Conservation (phyloP, 345 rosid genomes). For the Eucalyptus curtisii region DNA sequence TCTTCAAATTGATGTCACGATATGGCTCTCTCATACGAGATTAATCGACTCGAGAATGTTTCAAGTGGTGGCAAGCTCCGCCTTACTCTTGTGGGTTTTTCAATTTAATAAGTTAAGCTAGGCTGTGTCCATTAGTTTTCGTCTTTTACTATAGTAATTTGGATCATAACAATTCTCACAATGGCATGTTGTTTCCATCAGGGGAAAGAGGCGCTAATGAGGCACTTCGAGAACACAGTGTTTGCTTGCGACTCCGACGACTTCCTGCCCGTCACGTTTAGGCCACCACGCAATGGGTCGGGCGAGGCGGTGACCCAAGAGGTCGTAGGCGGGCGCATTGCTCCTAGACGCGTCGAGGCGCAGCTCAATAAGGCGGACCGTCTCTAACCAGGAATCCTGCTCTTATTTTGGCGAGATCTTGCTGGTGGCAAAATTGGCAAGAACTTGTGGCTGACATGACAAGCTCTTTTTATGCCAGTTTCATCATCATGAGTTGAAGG, state of each 20-base stretch:
- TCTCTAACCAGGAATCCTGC: not conserved
- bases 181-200: not conserved
- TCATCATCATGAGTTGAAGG: not conserved
- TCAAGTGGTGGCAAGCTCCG: not conserved
- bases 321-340: conserved; percentile 9
- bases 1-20: not conserved
- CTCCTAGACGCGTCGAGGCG: not conserved
- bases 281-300: conserved; percentile 39
- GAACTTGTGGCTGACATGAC: not conserved
- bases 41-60: not conserved
- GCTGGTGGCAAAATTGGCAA: not conserved
- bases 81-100: not conserved
- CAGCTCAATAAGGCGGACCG: not conserved
- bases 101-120: not conserved
- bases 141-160: not conserved
- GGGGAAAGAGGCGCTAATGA: conserved; percentile 41
- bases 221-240: conserved; percentile 19
- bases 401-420: not conserved
- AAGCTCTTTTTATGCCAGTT: not conserved
- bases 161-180: not conserved
- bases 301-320: not conserved
- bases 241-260: conserved; percentile 26
- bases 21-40: not conserved
- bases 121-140: not conserved
- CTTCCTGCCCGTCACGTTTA: conserved; percentile 31